These are phyloP conservation scores for Candida pseudoviswanathii DNA, from an alignment of 1,139 yeast species.

Conservation along the genomic window DNA sequence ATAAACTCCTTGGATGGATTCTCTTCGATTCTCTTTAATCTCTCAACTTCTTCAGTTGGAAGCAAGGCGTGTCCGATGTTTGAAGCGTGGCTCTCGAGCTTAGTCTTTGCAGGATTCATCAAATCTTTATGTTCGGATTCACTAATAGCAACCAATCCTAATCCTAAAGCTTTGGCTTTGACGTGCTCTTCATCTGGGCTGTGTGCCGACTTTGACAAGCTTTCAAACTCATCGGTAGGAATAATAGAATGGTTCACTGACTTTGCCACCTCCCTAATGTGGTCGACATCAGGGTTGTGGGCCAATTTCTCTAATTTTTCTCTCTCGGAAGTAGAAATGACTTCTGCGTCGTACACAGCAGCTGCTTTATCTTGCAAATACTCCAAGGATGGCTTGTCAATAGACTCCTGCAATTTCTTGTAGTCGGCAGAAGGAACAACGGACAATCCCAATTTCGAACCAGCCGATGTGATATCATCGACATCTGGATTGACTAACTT, in stretches of 20 bases:
- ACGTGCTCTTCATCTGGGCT: slow-evolving; percentile 20
- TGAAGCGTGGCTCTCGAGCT: slow-evolving; percentile 22
- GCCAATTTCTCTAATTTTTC: slow-evolving; percentile 15
- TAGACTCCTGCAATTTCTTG: slow-evolving; percentile 18
- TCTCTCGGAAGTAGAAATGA: slow-evolving; percentile 23
- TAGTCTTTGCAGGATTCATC: slow-evolving; percentile 27
- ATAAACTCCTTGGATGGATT: slow-evolving; percentile 14
- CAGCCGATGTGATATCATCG: slow-evolving; percentile 9
- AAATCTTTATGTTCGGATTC: slow-evolving; percentile 18
- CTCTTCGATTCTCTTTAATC: slow-evolving; percentile 15
- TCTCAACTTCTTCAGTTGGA: slow-evolving; percentile 16
- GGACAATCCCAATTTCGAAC: slow-evolving; percentile 15
- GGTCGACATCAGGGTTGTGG: slow-evolving; percentile 15
- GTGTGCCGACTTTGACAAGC: slow-evolving; percentile 19
- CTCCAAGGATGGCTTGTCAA: slow-evolving; percentile 27
- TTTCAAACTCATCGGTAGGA: slow-evolving; percentile 16
- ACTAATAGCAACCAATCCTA: slow-evolving; percentile 21
- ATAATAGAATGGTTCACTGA: slow-evolving; percentile 18
- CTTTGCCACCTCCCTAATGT: slow-evolving; percentile 19
- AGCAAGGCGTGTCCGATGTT: slow-evolving; percentile 16
- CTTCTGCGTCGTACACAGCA: slow-evolving; percentile 16
- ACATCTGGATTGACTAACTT: slow-evolving; percentile 12
- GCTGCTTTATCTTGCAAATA: slow-evolving; percentile 36
- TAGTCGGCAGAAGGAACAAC: slow-evolving; percentile 22
- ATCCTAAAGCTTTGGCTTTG: slow-evolving; percentile 14